Evolutionary conservation across 2,329 filamentous ascomycete genomes (phyloP).

Genomic region (Lasiodiplodia theobromae): DNA sequence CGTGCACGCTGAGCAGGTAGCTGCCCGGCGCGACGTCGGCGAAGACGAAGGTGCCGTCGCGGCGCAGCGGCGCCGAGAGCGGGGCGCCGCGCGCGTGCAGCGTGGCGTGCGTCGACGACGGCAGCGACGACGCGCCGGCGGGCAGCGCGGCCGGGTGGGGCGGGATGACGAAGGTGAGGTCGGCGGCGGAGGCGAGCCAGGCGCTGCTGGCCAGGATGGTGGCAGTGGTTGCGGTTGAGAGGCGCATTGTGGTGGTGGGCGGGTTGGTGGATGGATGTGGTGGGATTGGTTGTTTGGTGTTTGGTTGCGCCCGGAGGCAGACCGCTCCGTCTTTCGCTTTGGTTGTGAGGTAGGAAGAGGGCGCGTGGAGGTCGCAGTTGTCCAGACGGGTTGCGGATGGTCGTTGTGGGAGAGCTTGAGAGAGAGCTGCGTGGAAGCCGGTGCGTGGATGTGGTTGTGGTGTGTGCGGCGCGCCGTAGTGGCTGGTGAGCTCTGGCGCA

Average conservation of each 20-base stretch:
- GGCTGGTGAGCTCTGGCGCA: neutral
- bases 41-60: constrained; percentile 77
- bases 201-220: neutral
- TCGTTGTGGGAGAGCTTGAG: neutral
- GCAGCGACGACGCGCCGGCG: constrained; percentile 5
- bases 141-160: constrained; percentile 33
- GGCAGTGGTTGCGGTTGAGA: neutral
- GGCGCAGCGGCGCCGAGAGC: constrained; percentile 69
- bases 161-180: constrained; percentile 21
- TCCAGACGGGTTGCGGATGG: neutral
- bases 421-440: neutral
- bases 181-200: constrained; percentile 13
- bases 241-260: neutral
- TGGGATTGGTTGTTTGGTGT: neutral
- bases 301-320: neutral
- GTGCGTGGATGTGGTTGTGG: constrained; percentile 24
- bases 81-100: constrained; percentile 64
- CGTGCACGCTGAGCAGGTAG: constrained; percentile 84
- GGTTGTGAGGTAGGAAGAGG: neutral
- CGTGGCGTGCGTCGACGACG: constrained; percentile 66
- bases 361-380: neutral
- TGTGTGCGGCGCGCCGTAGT: constrained; percentile 12
- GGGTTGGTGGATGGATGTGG: neutral
- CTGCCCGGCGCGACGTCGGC: constrained; percentile 72
- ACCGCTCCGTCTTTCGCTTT: too few species aligned